Percentiles rank a stretch among this genome's conserved stretches.
Evolutionary conservation across 2,329 filamentous ascomycete species (phyloP).

Genomic region (Karstenula rhodostoma): DNA sequence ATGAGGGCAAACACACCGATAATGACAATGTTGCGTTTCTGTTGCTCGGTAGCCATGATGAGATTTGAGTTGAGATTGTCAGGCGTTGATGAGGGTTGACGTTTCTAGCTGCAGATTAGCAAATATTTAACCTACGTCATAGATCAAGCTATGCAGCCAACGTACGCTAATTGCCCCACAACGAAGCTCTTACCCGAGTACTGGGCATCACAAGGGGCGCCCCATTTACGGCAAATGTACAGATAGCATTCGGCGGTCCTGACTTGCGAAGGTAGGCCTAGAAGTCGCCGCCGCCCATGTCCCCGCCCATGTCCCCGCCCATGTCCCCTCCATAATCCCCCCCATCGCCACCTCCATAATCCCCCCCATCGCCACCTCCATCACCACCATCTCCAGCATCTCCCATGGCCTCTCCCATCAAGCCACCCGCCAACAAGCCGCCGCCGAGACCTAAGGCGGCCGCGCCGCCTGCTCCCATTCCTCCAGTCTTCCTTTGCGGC

Average conservation of each 20-base stretch:
- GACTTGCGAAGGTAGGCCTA: conserved; percentile 13
- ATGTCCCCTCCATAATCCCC: conserved; percentile 32
- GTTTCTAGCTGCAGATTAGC: conserved; percentile 3
- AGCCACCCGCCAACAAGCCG: conserved; percentile 76
- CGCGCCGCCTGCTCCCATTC: conserved; percentile 74
- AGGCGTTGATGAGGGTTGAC: neutral
- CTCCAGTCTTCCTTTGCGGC: conserved; percentile 51
- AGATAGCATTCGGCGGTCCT: no score
- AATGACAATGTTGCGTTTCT: conserved; percentile 46
- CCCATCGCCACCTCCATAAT: conserved; percentile 25
- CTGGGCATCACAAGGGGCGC: no score
- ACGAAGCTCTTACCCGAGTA: no score
- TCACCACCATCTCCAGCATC: conserved; percentile 38
- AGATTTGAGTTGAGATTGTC: conserved; percentile 27
- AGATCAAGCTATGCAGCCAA: no score
- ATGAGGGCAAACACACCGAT: conserved; percentile 34
- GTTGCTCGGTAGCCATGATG: conserved; percentile 37
- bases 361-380: conserved; percentile 9
- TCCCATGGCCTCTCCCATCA: conserved; percentile 12
- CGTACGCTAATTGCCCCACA: no score
- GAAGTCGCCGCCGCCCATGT: conserved; percentile 38
- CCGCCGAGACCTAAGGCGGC: conserved; percentile 81
- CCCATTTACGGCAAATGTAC: no score
- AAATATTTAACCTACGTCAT: conserved; percentile 1
- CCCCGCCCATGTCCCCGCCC: conserved; percentile 38